Conservation (phyloP, 169 alveolate species). For the Plasmodium inui region DNA sequence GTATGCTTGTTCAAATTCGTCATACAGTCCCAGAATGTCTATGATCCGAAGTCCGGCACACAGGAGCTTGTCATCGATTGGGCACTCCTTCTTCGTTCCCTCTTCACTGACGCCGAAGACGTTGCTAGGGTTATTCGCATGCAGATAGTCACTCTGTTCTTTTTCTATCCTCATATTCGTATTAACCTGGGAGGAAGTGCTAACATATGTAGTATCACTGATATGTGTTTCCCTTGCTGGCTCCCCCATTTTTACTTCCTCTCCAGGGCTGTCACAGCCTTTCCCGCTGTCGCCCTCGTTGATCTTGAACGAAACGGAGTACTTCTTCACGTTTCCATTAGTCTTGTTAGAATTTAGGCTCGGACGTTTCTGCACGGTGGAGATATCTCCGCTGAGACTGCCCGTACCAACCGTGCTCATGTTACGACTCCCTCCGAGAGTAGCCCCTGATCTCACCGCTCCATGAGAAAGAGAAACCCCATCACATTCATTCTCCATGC, state of each 20-base stretch:
- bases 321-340: not conserved
- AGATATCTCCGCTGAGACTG: not conserved
- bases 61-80: conserved; percentile 28
- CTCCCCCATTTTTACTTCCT: not conserved
- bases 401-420: not conserved
- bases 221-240: not conserved
- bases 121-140: not conserved
- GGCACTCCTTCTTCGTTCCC: not conserved
- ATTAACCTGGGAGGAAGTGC: not conserved
- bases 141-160: not conserved
- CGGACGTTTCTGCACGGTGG: not conserved
- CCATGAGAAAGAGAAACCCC: not conserved
- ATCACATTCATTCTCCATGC: not conserved
- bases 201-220: not conserved
- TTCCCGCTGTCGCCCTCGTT: not conserved
- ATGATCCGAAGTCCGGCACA: not conserved
- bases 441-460: not conserved
- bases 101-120: not conserved
- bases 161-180: not conserved
- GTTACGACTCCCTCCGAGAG: not conserved
- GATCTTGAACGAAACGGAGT: not conserved
- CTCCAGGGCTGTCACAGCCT: not conserved
- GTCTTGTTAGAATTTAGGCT: not conserved
- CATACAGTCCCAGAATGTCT: conserved; percentile 41
- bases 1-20: conserved; percentile 34